Percentiles rank a stretch among this genome's conserved stretches.
Evolutionary conservation across 2,329 filamentous ascomycete species (phyloP).

Genomic region (Calonectria hawksworthii): DNA sequence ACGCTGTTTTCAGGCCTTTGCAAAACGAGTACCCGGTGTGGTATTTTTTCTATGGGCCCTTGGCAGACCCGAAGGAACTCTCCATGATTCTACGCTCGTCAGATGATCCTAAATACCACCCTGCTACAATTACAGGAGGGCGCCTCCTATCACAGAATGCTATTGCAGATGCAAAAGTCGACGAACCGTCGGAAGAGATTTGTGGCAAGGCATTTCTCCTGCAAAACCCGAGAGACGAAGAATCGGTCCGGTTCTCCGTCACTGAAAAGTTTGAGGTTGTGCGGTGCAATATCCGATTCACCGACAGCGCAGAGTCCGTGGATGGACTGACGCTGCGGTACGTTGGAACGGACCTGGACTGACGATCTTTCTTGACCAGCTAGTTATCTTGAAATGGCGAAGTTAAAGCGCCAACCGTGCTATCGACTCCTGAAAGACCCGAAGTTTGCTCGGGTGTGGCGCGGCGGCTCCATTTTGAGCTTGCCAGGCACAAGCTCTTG

Average conservation of each 20-base stretch:
- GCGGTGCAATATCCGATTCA: slow-evolving; percentile 23
- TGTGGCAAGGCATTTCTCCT: slow-evolving; percentile 27
- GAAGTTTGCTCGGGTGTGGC: background rate
- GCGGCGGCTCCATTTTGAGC: slow-evolving; percentile 1
- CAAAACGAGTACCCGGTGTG: slow-evolving; percentile 29
- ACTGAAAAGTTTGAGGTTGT: slow-evolving; percentile 33
- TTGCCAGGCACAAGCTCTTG: background rate
- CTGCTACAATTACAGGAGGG: slow-evolving; percentile 18
- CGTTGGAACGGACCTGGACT: slow-evolving; percentile 5
- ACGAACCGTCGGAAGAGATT: background rate
- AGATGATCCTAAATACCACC: background rate
- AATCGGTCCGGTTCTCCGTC: slow-evolving; percentile 27
- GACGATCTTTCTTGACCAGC: background rate
- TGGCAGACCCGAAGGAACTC: slow-evolving; percentile 21
- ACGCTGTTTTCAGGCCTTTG: slow-evolving; percentile 5
- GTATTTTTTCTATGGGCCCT: slow-evolving; percentile 28
- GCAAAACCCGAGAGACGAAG: slow-evolving; percentile 11
- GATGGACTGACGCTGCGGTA: slow-evolving; percentile 27
- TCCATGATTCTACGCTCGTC: slow-evolving; percentile 9
- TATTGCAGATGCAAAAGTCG: slow-evolving; percentile 4
- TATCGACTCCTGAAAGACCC: slow-evolving; percentile 21
- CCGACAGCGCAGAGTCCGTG: background rate
- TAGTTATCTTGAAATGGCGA: background rate
- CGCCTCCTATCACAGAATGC: slow-evolving; percentile 21
- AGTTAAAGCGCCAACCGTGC: background rate